Base-by-base conservation (phyloP, 257 asterid species). In the Penstemon eatonii region DNA sequence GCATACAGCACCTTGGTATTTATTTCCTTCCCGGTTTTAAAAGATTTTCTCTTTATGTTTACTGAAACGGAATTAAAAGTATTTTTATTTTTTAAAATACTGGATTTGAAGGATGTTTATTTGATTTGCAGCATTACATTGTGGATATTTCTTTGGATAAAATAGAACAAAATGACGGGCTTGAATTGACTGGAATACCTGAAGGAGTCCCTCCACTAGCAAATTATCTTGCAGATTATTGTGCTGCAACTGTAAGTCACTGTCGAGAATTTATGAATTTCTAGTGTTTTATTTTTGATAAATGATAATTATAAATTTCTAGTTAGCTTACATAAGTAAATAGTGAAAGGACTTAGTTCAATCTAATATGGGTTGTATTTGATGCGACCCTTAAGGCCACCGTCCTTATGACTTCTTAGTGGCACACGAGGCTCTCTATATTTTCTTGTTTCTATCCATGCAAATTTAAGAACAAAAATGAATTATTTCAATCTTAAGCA, bases 1-100 rank as follows among this genome's bases (percentile, higher is more conserved):
- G 99, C 99, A 11, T 80, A 84, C 80, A 90, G 96, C 85, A 81
- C 92, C 86, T 49, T 89, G 99, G 99, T 93, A 90, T 55, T 69
- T 64, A 40, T 77, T 15, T 15, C 74, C 75, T 25, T 74, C 73
- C 60, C 68, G 44, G 18, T 66, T 65, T 63, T 67, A 18, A 8
- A 8, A 43, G 51, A 58, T 4, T 72, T 45, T 66, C 38, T 15
- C 18, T 15, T 15, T 15, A 15, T 15, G 18, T 15, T 15, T 12
- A 8, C 13, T 25, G 47, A 54, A 49, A 18, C 13, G 18, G 39
- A 51, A 77, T 68, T 58, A 38, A 49, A 15, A 54, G 12, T 36
- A 47, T 59, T 39, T 15, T 15, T 54, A 46, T 5, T 36, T 43
- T 44, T 33, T 12, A 25, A 47, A 49, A 9, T 49, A 49, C 56